phyloP scores from a whole-genome alignment of 78 protist species.

The Guillardia theta region DNA sequence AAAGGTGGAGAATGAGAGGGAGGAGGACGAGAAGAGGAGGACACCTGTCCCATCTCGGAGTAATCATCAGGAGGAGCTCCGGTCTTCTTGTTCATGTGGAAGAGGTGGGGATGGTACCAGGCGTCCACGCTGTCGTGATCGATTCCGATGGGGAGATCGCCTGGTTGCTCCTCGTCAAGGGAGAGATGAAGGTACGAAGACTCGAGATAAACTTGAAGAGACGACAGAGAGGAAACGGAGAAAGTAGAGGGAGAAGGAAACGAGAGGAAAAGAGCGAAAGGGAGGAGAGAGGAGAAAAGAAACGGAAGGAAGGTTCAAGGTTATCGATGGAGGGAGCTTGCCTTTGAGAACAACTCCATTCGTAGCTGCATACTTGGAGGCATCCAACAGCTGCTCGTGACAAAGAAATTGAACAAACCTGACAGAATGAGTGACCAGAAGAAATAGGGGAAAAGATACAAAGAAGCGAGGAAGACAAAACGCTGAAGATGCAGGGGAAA shows the following conservation, averaged over 20 bases:
- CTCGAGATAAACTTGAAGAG: too few relatives aligned
- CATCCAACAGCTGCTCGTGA: slow-evolving; percentile 48
- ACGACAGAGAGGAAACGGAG: too few relatives aligned
- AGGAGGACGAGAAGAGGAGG: not conserved
- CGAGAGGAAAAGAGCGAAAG: too few relatives aligned
- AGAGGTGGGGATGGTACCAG: slow-evolving; percentile 54
- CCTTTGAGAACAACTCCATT: slow-evolving; percentile 73
- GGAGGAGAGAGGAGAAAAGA: too few relatives aligned
- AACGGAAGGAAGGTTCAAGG: too few relatives aligned
- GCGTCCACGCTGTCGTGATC: slow-evolving; percentile 68
- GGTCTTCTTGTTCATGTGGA: slow-evolving; percentile 63
- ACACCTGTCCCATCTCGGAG: not conserved
- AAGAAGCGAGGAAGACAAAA: too few relatives aligned
- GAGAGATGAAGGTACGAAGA: not conserved
- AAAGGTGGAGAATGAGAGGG: not conserved
- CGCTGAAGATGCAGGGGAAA: too few relatives aligned
- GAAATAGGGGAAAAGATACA: too few relatives aligned
- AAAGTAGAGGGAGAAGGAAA: not conserved
- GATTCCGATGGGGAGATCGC: slow-evolving; percentile 90
- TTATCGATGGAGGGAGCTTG: too few relatives aligned
- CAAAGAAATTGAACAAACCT: not conserved
- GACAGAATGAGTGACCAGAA: too few relatives aligned
- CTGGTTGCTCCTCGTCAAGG: slow-evolving; percentile 9
- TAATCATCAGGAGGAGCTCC: slow-evolving; percentile 92
- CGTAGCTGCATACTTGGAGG: slow-evolving; percentile 39